Percentiles rank a stretch among this genome's conserved stretches.
Conservation (phyloP, 2,329 filamentous ascomycete species). For the Apiospora arundinis region DNA sequence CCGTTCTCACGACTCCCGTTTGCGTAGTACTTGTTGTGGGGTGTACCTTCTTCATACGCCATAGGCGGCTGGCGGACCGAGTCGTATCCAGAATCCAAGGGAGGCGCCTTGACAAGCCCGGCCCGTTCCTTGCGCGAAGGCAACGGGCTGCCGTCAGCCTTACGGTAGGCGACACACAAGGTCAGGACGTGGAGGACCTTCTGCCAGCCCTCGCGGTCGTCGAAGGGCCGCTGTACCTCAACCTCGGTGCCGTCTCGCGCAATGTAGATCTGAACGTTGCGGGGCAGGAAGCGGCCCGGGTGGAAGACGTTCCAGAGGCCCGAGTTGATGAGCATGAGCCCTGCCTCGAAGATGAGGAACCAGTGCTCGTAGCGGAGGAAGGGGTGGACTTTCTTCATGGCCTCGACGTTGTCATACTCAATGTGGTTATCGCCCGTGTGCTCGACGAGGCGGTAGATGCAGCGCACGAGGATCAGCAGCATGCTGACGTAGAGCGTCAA, state of each 20-base stretch:
- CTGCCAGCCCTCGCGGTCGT: conserved; percentile 14
- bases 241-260: conserved; percentile 44
- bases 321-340: conserved; percentile 51
- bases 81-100: neutral
- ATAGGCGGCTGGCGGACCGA: neutral
- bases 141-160: neutral
- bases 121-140: neutral
- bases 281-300: conserved; percentile 49
- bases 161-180: conserved; percentile 26
- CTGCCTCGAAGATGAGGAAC: conserved; percentile 53
- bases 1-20: neutral
- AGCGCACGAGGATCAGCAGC: conserved; percentile 52
- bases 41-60: neutral
- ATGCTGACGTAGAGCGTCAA: conserved; percentile 51
- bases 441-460: conserved; percentile 56
- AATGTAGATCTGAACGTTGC: conserved; percentile 46
- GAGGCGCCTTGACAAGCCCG: neutral
- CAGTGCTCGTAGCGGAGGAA: conserved; percentile 52
- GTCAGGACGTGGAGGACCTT: conserved; percentile 24
- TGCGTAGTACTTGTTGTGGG: neutral
- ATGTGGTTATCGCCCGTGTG: conserved; percentile 46
- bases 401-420: conserved; percentile 41
- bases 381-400: conserved; percentile 39
- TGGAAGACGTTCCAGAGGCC: conserved; percentile 50
- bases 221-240: conserved; percentile 23